Evolutionary conservation across 2,329 filamentous ascomycete genomes (phyloP), one percentile per base, ranked within the genome.

Genomic region (Rasamsonia emersonii): DNA sequence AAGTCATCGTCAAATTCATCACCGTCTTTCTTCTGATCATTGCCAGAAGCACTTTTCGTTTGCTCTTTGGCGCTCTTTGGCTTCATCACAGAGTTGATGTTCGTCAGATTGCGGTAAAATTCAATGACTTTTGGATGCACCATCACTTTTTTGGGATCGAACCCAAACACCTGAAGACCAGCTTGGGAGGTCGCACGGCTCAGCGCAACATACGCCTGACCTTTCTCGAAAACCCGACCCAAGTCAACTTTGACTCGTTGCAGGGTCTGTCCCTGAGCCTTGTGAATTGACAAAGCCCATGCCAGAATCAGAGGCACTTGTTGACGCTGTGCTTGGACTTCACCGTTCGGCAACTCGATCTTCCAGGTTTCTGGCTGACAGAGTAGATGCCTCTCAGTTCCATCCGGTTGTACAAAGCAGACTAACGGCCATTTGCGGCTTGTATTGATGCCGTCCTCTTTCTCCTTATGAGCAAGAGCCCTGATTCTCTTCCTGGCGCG

Each of bases 231-330:
- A 1, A 94, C 84, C 40, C 77, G 82, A 18, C 86, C 83, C 1
- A 98, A 69, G 53, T 98, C 86, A 16, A 98, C 91, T 52, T 93
- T 93, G 38, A 98, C 91, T 30, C 89, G 73, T 51, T 93, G 86
- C 16, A 95, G 65, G 19, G 89, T 96, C 57, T 96, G 89, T 2
- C 89, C 89, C 55, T 96, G 89, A 1, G 91, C 91, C 61, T 98
- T 98, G 67, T 98, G 91, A 38, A 98, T 98, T 1, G 86, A 94
- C 13, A 98, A 64, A 2, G 91, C 91, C 91, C 91, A 98, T 0
- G 91, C 91, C 18, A 98, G 70, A 41, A 98, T 96, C 30, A 98
- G 70, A 1, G 91, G 91, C 2, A 89, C 59, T 47, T 89, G 84
- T 27, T 72, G 73, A 23, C 91, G 82, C 39, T 85, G 84, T 2